Conservation (phyloP, 116 monocot species). For the Papilionanthe hybrid region DNA sequence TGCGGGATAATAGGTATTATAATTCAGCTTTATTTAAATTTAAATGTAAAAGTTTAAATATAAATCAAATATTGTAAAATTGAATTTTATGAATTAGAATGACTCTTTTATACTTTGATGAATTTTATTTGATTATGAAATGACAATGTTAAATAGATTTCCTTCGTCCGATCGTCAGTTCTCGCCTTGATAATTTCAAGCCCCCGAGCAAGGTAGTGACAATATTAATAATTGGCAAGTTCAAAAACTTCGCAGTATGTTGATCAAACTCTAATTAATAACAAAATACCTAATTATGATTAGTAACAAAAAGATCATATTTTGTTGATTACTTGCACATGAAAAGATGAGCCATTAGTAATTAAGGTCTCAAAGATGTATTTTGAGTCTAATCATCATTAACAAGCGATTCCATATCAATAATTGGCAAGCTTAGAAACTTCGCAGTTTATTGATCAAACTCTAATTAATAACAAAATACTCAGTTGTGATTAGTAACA, state of each 20-base stretch:
- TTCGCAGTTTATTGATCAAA: not conserved
- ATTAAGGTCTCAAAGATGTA: not conserved
- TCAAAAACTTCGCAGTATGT: not conserved
- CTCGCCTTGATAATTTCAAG: too few species aligned
- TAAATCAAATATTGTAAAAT: too few species aligned
- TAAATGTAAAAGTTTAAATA: too few species aligned
- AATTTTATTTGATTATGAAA: too few species aligned
- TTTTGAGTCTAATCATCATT: too few species aligned
- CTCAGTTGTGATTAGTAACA: not conserved
- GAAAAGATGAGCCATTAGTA: not conserved
- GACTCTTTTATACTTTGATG: too few species aligned
- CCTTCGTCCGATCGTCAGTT: too few species aligned
- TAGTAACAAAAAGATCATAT: not conserved
- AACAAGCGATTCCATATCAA: not conserved
- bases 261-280: not conserved
- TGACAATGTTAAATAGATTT: too few species aligned
- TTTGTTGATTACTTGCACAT: not conserved
- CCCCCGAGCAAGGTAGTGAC: too few species aligned
- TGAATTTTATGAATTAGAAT: too few species aligned
- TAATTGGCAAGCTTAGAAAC: not conserved
- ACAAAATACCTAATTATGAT: not conserved
- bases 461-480: not conserved
- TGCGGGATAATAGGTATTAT: too few species aligned
- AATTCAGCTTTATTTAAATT: too few species aligned
- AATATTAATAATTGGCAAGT: not conserved